phyloP scores from a whole-genome alignment of 805 yeast species.

The Yarrowia sp. region DNA sequence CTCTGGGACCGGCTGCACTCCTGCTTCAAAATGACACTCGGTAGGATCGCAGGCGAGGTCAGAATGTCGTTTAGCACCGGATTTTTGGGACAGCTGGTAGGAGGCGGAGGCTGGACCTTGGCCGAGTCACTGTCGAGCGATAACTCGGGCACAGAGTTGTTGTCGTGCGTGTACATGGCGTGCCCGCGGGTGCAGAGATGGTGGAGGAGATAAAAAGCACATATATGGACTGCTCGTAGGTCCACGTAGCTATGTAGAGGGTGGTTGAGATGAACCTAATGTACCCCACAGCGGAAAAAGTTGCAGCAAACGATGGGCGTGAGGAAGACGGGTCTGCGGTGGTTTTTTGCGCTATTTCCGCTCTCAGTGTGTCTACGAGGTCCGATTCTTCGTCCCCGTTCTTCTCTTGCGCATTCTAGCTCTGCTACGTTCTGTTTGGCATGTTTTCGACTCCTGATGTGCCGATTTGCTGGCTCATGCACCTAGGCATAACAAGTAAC shows the following conservation, averaged over 20 bases:
- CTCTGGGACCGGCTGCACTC: slow-evolving; percentile 23
- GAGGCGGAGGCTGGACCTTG: not conserved
- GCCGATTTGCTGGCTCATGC: not conserved
- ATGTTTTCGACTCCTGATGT: not conserved
- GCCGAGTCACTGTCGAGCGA: slow-evolving; percentile 6
- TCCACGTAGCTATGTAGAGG: slow-evolving; percentile 15
- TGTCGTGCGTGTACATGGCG: slow-evolving; percentile 25
- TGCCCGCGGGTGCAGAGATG: not conserved
- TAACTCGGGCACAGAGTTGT: slow-evolving; percentile 23
- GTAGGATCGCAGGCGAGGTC: slow-evolving; percentile 14
- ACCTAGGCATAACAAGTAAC: slow-evolving; percentile 11
- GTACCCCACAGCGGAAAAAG: slow-evolving; percentile 27
- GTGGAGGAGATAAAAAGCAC: slow-evolving; percentile 16
- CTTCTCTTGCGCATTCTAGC: too few relatives aligned
- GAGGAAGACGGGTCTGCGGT: too few relatives aligned
- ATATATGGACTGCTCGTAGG: not conserved
- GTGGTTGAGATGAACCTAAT: slow-evolving; percentile 23
- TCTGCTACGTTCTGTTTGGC: too few relatives aligned
- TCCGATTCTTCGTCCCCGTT: too few relatives aligned
- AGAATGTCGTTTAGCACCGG: not conserved
- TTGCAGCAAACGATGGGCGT: not conserved
- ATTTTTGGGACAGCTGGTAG: not conserved
- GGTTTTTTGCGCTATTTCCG: too few relatives aligned
- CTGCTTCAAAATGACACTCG: slow-evolving; percentile 20
- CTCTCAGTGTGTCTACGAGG: too few relatives aligned